Evolutionary conservation across 495 filamentous ascomycete species (phyloP).

Genomic region (Penicillium soppii): DNA sequence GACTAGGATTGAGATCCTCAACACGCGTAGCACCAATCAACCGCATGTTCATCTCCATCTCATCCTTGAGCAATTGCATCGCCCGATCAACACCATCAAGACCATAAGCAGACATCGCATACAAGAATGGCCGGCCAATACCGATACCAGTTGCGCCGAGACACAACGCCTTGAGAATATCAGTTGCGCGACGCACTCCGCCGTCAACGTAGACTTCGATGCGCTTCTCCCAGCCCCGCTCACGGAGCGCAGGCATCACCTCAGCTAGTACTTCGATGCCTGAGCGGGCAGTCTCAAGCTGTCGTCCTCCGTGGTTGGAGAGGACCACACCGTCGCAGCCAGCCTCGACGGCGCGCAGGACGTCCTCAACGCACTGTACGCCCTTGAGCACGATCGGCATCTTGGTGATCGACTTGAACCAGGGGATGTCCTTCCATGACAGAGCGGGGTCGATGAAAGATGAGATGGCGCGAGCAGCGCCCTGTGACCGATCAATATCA

Average conservation of each 20-base stretch:
- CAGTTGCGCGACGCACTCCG: conserved; percentile 83
- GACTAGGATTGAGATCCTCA: conserved; percentile 70
- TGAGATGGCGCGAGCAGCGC: conserved; percentile 88
- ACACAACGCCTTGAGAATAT: conserved; percentile 95
- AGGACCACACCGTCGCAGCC: conserved; percentile 92
- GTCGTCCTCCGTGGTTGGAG: conserved; percentile 96
- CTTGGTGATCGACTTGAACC: conserved; percentile 87
- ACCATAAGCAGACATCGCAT: conserved; percentile 93
- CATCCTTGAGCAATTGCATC: conserved; percentile 93
- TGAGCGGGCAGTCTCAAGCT: conserved; percentile 88
- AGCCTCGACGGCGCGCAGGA: conserved; percentile 75
- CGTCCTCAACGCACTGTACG: conserved; percentile 94
- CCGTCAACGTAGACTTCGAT: conserved; percentile 94
- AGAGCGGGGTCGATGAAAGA: conserved; percentile 92
- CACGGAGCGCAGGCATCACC: conserved; percentile 89
- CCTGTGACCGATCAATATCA: conserved; percentile 79
- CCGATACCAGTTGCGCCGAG: conserved; percentile 91
- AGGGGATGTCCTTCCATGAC: conserved; percentile 91
- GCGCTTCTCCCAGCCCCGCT: conserved; percentile 75
- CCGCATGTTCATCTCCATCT: conserved; percentile 99
- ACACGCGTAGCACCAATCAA: conserved; percentile 76
- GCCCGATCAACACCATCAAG: conserved; percentile 83
- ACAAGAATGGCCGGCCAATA: conserved; percentile 92
- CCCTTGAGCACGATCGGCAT: conserved; percentile 98
- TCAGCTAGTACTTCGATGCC: conserved; percentile 94